Evolutionary conservation across 2,329 filamentous ascomycete genomes (phyloP).

Genomic region (Fusarium nematophilum): DNA sequence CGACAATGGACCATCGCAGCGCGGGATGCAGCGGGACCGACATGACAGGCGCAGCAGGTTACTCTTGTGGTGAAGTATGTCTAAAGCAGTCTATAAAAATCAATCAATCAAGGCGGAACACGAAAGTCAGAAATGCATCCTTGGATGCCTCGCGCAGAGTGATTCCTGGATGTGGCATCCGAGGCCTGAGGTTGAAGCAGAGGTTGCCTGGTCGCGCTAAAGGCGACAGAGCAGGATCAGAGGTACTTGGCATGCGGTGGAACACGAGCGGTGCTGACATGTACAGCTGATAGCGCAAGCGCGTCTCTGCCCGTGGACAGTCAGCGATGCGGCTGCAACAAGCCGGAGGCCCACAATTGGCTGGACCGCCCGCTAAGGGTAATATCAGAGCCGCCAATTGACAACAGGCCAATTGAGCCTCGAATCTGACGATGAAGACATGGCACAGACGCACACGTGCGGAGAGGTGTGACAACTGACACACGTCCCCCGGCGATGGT

Average conservation of each 20-base stretch:
- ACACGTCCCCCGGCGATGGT: neutral
- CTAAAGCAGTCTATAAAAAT: neutral
- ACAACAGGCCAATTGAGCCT: constrained; percentile 31
- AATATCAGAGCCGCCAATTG: constrained; percentile 37
- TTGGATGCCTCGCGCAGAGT: constrained; percentile 8
- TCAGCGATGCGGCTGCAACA: constrained; percentile 39
- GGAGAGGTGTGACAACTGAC: neutral
- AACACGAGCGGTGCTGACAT: constrained; percentile 3
- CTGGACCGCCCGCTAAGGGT: constrained; percentile 24
- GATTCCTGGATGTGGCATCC: constrained; percentile 11
- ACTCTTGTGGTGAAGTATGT: neutral
- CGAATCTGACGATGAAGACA: neutral
- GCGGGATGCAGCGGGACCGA: constrained; percentile 37
- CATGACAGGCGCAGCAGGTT: constrained; percentile 21
- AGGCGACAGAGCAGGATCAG: constrained; percentile 27
- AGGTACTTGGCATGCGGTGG: constrained; percentile 26
- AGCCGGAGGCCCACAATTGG: constrained; percentile 25
- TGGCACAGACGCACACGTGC: neutral
- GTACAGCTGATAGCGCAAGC: constrained; percentile 35
- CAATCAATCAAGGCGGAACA: constrained; percentile 1
- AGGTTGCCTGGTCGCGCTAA: constrained; percentile 41
- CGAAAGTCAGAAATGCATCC: neutral
- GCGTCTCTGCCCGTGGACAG: constrained; percentile 29
- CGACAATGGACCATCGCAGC: constrained; percentile 55
- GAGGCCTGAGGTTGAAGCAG: constrained; percentile 41